phyloP scores from a whole-genome alignment of 2,329 filamentous ascomycete species.

The Exophiala spinifera region DNA sequence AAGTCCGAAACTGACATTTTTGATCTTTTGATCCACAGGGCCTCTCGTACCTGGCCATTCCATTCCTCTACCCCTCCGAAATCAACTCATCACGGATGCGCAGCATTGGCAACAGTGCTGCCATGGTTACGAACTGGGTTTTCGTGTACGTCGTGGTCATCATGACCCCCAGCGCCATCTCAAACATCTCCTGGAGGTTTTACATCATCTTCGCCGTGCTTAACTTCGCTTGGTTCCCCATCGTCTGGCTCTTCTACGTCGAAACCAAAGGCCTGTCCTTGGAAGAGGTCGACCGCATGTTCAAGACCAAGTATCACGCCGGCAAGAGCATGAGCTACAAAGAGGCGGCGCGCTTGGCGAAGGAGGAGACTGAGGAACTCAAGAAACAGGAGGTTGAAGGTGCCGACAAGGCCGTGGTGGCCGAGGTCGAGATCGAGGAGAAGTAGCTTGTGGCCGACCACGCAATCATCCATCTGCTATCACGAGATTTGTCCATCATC shows the following conservation, averaged over 20 bases:
- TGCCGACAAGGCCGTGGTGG: slow-evolving; percentile 1
- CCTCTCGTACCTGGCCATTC: slow-evolving; percentile 12
- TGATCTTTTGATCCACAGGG: neutral
- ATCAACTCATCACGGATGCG: slow-evolving; percentile 34
- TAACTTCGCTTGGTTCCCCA: slow-evolving; percentile 34
- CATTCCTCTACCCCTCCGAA: slow-evolving; percentile 33
- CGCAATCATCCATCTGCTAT: too few species aligned
- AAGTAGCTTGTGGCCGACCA: neutral
- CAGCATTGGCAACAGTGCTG: slow-evolving; percentile 34
- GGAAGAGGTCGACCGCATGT: slow-evolving; percentile 12
- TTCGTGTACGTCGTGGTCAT: slow-evolving; percentile 40
- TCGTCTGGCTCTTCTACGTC: slow-evolving; percentile 37
- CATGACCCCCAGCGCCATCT: slow-evolving; percentile 37
- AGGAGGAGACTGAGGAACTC: slow-evolving; percentile 3
- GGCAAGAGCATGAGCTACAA: slow-evolving; percentile 2
- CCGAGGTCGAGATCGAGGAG: slow-evolving; percentile 4
- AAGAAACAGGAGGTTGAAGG: neutral
- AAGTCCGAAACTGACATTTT: neutral
- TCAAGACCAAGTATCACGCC: slow-evolving; percentile 4
- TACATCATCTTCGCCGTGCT: slow-evolving; percentile 46
- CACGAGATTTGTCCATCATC: too few species aligned
- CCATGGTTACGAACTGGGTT: slow-evolving; percentile 37
- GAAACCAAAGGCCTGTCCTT: slow-evolving; percentile 10
- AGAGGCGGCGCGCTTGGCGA: slow-evolving; percentile 3
- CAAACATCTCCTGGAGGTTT: slow-evolving; percentile 46